Evolutionary conservation across 2,329 filamentous ascomycete species (phyloP).

Genomic region (Pestalotiopsis fici): DNA sequence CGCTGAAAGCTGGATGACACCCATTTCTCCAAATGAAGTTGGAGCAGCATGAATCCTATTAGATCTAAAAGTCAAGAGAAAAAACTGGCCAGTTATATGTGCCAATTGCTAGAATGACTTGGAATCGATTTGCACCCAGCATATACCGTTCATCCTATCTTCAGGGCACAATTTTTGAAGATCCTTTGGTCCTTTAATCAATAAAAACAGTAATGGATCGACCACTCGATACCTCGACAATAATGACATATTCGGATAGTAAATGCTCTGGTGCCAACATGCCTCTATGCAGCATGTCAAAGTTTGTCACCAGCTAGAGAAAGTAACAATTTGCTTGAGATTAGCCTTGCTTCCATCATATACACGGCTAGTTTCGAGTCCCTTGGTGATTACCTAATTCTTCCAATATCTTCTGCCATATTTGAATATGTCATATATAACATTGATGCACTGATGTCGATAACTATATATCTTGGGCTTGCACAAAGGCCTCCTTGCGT

Average conservation of each 20-base stretch:
- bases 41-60: background rate
- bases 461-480: too few relatives aligned
- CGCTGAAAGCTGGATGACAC: background rate
- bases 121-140: background rate
- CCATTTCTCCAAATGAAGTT: background rate
- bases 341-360: too few relatives aligned
- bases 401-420: background rate
- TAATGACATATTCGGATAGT: too few relatives aligned
- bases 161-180: background rate
- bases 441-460: too few relatives aligned
- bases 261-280: too few relatives aligned
- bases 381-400: too few relatives aligned
- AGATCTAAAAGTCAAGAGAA: background rate
- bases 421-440: background rate
- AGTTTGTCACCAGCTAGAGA: too few relatives aligned
- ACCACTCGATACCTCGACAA: too few relatives aligned
- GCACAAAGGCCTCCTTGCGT: too few relatives aligned
- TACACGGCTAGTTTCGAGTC: too few relatives aligned
- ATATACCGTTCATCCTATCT: constrained; percentile 8
- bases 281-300: too few relatives aligned
- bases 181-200: background rate
- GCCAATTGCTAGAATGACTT: background rate
- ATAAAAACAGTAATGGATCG: background rate
- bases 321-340: too few relatives aligned
- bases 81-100: background rate